Base-by-base conservation (phyloP, 2,329 filamentous ascomycete species). In the Sarocladiaceae sp. region DNA sequence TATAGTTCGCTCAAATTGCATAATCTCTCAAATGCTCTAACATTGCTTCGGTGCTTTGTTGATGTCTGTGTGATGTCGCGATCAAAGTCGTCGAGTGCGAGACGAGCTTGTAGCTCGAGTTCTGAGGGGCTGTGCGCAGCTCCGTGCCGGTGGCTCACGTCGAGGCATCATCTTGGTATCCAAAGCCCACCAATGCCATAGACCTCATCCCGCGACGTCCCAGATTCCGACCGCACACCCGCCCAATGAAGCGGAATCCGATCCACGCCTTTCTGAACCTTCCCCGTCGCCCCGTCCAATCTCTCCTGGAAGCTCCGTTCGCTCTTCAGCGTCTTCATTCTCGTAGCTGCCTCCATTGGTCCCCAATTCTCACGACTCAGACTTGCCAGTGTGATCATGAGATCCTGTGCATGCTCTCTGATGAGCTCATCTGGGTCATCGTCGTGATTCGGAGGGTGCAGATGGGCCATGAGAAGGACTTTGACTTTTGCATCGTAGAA, bases 401-500 rank as follows among this genome's bases (percentile, higher is more conserved):
- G 67, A 46, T 81, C 77, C 12, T 62, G 62, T 0, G 62, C 62
- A 26, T 72, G 64, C 8, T 68, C 58, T 3, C 63, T 62, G 2
- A 67, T 25, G 0, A 64, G 50, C 0, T 65, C 60, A 1, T 66
- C 61, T 3, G 46, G 18, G 39, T 54, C n/a, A 26, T 25, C 7
- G 35, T 56, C 5, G 28, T 54, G 57, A 13, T 44, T 35, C 0
- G 70, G 55, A 0, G 64, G 48, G 25, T 78, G 78, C 2, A 88
- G 61, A 31, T 79, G 84, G 0, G 80, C 83, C 79, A 88, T 81
- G 3, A 86, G 61, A 1, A 83, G 63, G 4, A 86, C 61, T 25
- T 79, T 73, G 2, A 88, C 52, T 39, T 67, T 71, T 0, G 67
- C 58, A 4, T 70, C 68, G 36, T 74, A 63, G 47, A 83, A 76